Percentiles rank a stretch among this genome's conserved stretches.
Evolutionary conservation across 306 rosid species (phyloP).

Genomic region (Acmispon strigosus): DNA sequence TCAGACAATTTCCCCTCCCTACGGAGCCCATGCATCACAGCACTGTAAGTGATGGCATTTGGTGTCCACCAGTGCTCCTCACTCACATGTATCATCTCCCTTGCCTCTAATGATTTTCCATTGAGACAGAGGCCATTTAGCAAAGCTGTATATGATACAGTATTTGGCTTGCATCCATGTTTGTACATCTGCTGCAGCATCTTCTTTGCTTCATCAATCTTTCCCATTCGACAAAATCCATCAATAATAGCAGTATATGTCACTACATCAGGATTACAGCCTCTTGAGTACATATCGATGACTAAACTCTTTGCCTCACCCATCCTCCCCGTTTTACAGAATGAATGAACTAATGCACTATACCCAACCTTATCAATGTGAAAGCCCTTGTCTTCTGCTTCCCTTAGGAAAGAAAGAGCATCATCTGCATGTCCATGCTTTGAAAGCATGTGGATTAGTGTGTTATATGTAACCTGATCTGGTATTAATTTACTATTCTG

Average conservation of each 20-base stretch:
- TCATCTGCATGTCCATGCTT: conserved; percentile 73
- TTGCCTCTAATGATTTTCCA: conserved; percentile 72
- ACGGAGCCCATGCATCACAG: conserved; percentile 72
- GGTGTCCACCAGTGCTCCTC: conserved; percentile 92
- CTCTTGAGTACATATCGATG: conserved; percentile 55
- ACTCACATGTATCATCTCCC: conserved; percentile 64
- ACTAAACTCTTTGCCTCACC: conserved; percentile 65
- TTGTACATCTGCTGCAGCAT: conserved; percentile 84
- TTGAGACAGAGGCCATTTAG: conserved; percentile 74
- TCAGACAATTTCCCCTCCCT: conserved; percentile 75
- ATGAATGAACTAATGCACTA: conserved; percentile 78
- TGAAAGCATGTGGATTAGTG: conserved; percentile 58
- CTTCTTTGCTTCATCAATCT: conserved; percentile 76
- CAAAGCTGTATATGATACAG: conserved; percentile 67
- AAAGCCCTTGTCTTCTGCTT: conserved; percentile 66
- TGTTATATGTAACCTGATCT: conserved; percentile 79
- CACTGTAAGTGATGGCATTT: conserved; percentile 67
- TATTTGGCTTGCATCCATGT: conserved; percentile 79
- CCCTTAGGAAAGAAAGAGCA: conserved; percentile 63
- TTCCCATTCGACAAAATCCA: conserved; percentile 67
- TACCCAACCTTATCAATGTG: conserved; percentile 73
- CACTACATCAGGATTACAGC: conserved; percentile 81
- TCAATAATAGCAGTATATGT: conserved; percentile 70
- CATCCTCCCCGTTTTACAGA: conserved; percentile 56
- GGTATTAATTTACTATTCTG: conserved; percentile 42